phyloP scores from a whole-genome alignment of 2,329 filamentous ascomycete species.

The Capronia americana region DNA sequence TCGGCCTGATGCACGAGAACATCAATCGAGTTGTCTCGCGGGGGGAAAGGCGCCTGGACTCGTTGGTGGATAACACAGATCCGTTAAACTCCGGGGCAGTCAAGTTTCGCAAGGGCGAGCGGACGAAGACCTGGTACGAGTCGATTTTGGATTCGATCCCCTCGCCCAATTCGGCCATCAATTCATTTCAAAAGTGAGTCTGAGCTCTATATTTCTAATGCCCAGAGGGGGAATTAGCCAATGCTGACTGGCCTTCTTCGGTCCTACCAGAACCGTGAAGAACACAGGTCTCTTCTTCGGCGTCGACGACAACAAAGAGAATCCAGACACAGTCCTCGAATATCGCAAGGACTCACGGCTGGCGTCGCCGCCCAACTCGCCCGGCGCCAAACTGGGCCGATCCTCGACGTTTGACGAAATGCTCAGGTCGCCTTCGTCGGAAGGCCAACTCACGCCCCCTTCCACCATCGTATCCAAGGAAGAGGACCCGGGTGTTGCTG shows the following conservation, averaged over 20 bases:
- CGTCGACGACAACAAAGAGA: conserved; percentile 12
- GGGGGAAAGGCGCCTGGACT: background rate
- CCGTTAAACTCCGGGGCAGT: background rate
- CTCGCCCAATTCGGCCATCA: conserved; percentile 14
- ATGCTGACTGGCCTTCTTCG: background rate
- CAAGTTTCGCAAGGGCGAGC: background rate
- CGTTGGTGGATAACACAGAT: background rate
- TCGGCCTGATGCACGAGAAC: background rate
- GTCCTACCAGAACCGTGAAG: conserved; percentile 16
- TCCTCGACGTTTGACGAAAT: conserved; percentile 15
- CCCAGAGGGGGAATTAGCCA: background rate
- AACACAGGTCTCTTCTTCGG: conserved; percentile 22
- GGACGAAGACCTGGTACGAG: conserved; percentile 20
- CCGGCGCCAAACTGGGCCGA: background rate
- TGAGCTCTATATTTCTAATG: background rate
- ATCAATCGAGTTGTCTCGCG: background rate
- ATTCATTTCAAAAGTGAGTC: conserved; percentile 21
- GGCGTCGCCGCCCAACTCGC: background rate
- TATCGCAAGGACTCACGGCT: conserved; percentile 1
- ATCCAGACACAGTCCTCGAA: conserved; percentile 12
- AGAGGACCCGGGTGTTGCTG: background rate
- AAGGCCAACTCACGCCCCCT: conserved; percentile 4
- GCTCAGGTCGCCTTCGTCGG: background rate
- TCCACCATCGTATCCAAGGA: background rate
- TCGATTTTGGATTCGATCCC: conserved; percentile 19